Base-by-base conservation (phyloP, 805 yeast species). In the Sugiyamaella floridensis region DNA sequence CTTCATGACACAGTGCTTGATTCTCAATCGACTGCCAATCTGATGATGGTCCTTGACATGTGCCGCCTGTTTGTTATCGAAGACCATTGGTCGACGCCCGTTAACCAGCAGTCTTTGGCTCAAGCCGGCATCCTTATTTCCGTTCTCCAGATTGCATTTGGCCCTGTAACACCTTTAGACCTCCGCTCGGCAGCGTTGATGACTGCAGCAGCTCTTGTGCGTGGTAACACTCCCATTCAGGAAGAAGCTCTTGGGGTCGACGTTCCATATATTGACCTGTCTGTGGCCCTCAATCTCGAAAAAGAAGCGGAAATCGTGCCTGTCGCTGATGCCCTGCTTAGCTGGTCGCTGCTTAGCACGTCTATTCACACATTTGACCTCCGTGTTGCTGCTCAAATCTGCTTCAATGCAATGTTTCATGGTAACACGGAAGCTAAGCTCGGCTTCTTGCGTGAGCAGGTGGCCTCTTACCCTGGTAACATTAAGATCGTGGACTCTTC, bases 221-320 rank as follows among this genome's bases (percentile, higher is more conserved):
- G 82, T 47, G 77, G 81, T 29, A 89, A 89, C 64, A 67, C 74
- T 2, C 78, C 73, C 1, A 76, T 86, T 34, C 99, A 93, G 67
- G 70, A 71, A 12, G 80, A 80, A 53, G 85, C 92, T 60, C 76
- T 89, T 1, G 82, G 81, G 51, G 82, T 92, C 12, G 98, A 93
- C 67, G 97, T 93, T 7, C 99, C 99, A 0, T 88, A 84, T 63
- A 74, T 90, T 51, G 97, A 89, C 62, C 89, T 96, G 10, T 73
- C 83, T 4, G 62, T 80, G 50, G 58, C 64, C 1, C 56, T 56
- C 32, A 57, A 60, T 11, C 59, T 60, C 6, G 69, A 64, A 40
- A 54, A 58, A 4, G 67, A 60, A 48, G 71, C 65, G 4, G 61
- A 58, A 26, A 55, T 78, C 1, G 68, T 88, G 1, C 92, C 97